Evolutionary conservation across 305 asterid species (phyloP), one percentile per base, ranked within the genome.

Genomic region (Solanum aculeatissimum): DNA sequence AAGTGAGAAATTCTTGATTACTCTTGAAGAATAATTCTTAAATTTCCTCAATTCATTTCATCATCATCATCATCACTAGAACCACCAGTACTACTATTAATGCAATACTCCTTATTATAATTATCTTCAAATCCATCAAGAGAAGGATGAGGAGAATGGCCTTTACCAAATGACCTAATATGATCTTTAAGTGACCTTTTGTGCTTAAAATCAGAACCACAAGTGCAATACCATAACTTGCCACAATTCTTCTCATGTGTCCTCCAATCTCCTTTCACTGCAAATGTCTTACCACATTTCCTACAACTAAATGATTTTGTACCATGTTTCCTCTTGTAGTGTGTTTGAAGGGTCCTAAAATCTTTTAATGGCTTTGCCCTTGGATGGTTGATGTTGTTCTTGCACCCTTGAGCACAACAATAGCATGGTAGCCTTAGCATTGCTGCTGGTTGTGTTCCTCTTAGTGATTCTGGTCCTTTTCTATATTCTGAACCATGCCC

Each of bases 181-280:
- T 95, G 98, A 82, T 95, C 98, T 86, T 95, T 95, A 71, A 95
- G 95, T 0, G 98, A 95, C 42, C 98, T 85, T 82, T 95, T 95
- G 90, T 95, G 98, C 84, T 95, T 95, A 87, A 94, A 94, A 60
- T 95, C 97, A 23, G 98, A 95, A 25, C 98, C 98, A 83, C 99
- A 94, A 6, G 85, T 85, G 91, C 99, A 95, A 87, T 85, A 94
- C 98, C 99, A 96, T 4, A 94, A 88, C 78, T 94, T 95, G 5
- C 99, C 99, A 85, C 98, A 95, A 83, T 95, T 95, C 85, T 94
- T 95, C 89, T 93, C 98, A 83, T 95, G 98, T 0, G 99, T 95
- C 54, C 98, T 84, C 99, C 99, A 95, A 54, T 95, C 99, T 14
- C 99, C 99, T 66, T 92, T 93, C 6, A 95, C 99, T 0, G 99